phyloP scores from a whole-genome alignment of 495 filamentous ascomycete genomes.

The Penicillium arizonense region DNA sequence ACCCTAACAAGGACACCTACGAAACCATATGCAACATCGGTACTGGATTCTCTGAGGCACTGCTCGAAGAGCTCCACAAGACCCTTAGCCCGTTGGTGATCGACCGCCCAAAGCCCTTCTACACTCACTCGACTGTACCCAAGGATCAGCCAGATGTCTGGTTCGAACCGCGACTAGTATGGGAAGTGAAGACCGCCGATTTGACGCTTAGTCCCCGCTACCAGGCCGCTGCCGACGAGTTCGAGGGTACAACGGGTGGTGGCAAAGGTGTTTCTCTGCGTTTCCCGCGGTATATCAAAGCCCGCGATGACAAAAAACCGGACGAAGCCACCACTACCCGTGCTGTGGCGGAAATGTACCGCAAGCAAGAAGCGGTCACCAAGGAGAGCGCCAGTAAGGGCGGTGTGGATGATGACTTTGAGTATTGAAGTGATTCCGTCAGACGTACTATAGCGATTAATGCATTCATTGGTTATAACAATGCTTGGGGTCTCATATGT shows the following conservation, averaged over 20 bases:
- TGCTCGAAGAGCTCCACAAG: slow-evolving; percentile 77
- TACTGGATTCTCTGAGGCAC: slow-evolving; percentile 88
- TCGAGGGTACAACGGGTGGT: slow-evolving; percentile 51
- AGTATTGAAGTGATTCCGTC: slow-evolving; percentile 61
- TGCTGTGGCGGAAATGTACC: slow-evolving; percentile 95
- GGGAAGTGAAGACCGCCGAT: slow-evolving; percentile 98
- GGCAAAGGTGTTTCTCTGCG: slow-evolving; percentile 85
- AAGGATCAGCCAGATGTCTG: slow-evolving; percentile 97
- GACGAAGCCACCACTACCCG: slow-evolving; percentile 82
- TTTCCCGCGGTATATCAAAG: slow-evolving; percentile 89
- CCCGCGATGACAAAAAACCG: slow-evolving; percentile 89
- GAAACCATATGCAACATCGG: slow-evolving; percentile 98
- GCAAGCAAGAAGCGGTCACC: slow-evolving; percentile 82
- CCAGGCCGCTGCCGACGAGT: slow-evolving; percentile 71
- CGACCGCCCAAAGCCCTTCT: slow-evolving; percentile 91
- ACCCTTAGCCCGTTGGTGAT: slow-evolving; percentile 71
- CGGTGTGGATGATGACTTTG: slow-evolving; percentile 95
- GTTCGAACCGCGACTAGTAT: slow-evolving; percentile 92
- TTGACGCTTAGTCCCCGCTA: slow-evolving; percentile 90
- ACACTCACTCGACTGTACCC: slow-evolving; percentile 74
- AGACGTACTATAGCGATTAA: slow-evolving; percentile 2
- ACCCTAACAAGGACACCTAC: slow-evolving; percentile 70
- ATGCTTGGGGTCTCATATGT: background rate
- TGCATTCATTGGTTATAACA: slow-evolving; percentile 1
- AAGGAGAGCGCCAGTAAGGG: slow-evolving; percentile 65